Evolutionary conservation across 805 yeast genomes (phyloP).

Genomic region (Sugiyamaella chiloensis): DNA sequence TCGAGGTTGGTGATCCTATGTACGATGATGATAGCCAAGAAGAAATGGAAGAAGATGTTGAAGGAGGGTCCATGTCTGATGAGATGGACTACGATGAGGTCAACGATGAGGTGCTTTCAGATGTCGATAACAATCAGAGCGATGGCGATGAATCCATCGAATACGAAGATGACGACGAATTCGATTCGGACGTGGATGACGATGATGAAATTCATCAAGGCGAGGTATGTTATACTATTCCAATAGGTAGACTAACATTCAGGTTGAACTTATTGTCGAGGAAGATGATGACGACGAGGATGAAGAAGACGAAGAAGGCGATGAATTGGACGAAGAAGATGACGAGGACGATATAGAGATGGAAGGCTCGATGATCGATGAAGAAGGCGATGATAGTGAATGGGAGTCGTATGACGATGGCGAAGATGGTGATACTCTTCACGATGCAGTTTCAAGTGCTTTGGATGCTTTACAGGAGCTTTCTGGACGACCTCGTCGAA

Average conservation of each 20-base stretch:
- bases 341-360: conserved; percentile 1
- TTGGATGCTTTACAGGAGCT: conserved; percentile 15
- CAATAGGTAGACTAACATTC: conserved; percentile 22
- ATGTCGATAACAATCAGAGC: conserved; percentile 22
- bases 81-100: conserved; percentile 26
- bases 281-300: conserved; percentile 22
- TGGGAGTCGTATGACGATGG: conserved; percentile 25
- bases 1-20: conserved; percentile 72
- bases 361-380: not conserved
- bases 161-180: conserved; percentile 35
- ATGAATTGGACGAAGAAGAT: conserved; percentile 8
- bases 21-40: conserved; percentile 59
- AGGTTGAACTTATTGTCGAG: conserved; percentile 22
- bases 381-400: conserved; percentile 19
- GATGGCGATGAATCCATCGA: conserved; percentile 18
- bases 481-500: conserved; percentile 14
- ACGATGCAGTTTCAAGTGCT: conserved; percentile 15
- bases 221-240: conserved; percentile 28
- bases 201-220: conserved; percentile 37
- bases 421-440: conserved; percentile 23
- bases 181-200: conserved; percentile 34
- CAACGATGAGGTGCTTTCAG: conserved; percentile 27
- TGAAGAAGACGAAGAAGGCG: conserved; percentile 18
- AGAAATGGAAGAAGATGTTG: conserved; percentile 40
- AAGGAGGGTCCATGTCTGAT: conserved; percentile 20